These are phyloP conservation scores for Colletotrichum navitas DNA, from an alignment of 2,329 filamentous ascomycete genomes.

Conservation along the genomic window DNA sequence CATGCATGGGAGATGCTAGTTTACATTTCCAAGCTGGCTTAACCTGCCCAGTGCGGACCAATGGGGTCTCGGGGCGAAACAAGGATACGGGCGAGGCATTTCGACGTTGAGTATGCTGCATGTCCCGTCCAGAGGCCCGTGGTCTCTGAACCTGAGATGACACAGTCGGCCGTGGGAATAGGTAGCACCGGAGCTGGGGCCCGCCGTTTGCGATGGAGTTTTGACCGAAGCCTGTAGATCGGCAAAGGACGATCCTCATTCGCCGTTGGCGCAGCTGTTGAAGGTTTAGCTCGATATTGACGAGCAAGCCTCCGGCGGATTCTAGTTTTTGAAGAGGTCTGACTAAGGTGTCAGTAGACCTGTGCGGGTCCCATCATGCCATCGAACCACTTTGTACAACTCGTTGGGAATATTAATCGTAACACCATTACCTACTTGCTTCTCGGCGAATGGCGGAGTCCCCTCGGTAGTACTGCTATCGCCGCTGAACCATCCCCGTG, in stretches of 20 bases:
- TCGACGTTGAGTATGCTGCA: background rate
- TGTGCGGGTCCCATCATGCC: background rate
- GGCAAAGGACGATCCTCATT: background rate
- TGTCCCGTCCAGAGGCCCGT: conserved; percentile 11
- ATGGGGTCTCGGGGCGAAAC: background rate
- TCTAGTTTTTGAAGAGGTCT: background rate
- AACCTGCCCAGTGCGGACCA: conserved; percentile 13
- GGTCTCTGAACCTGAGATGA: conserved; percentile 4
- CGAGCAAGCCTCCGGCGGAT: conserved; percentile 1
- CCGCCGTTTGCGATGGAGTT: background rate
- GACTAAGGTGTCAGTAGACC: background rate
- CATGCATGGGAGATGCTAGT: background rate
- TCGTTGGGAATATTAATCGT: conserved; percentile 19
- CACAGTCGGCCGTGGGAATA: background rate
- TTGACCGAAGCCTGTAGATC: background rate
- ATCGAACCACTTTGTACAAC: conserved; percentile 16
- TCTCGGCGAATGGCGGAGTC: conserved; percentile 22
- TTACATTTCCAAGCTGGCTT: conserved; percentile 12
- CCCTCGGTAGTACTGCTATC: background rate
- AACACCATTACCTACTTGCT: background rate
- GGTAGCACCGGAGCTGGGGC: background rate
- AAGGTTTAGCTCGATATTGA: background rate
- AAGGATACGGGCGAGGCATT: conserved; percentile 18
- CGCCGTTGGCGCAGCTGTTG: background rate
- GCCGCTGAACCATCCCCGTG: background rate